Evolutionary conservation across 2,329 filamentous ascomycete genomes (phyloP).

Genomic region (Colletotrichum sp.): DNA sequence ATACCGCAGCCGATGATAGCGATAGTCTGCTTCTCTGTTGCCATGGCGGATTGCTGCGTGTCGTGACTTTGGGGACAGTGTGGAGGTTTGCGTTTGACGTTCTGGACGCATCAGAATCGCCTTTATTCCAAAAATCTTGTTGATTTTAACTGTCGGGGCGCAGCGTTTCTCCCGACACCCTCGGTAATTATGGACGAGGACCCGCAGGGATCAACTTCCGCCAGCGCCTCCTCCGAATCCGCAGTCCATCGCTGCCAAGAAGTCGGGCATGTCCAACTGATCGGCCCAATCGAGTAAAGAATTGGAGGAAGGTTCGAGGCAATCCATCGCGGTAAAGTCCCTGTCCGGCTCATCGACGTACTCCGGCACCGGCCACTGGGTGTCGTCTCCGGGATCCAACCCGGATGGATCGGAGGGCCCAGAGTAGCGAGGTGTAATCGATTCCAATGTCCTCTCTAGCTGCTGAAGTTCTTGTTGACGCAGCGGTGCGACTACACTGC

Average conservation of each 20-base stretch:
- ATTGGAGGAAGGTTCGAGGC: not conserved
- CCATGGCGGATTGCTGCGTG: not conserved
- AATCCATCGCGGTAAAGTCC: not conserved
- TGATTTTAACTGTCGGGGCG: not conserved
- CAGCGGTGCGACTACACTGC: not conserved
- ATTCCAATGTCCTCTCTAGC: not conserved
- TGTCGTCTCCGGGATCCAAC: not conserved
- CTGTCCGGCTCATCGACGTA: not conserved
- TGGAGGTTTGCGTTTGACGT: not conserved
- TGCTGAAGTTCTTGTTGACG: not conserved
- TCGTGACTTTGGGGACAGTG: not conserved
- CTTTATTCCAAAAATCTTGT: not conserved
- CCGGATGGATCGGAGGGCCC: not conserved
- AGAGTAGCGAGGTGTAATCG: not conserved
- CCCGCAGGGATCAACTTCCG: not conserved
- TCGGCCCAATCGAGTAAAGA: not conserved
- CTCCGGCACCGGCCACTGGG: not conserved
- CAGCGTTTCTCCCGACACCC: not conserved
- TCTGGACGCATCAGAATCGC: not conserved
- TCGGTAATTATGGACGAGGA: not conserved
- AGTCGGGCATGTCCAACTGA: not conserved
- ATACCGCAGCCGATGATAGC: not conserved
- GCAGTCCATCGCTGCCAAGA: not conserved
- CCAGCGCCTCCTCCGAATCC: not conserved
- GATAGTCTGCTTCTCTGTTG: not conserved